phyloP scores from a whole-genome alignment of 176 grass and related monocot species.

The Miscanthus lutarioriparius region DNA sequence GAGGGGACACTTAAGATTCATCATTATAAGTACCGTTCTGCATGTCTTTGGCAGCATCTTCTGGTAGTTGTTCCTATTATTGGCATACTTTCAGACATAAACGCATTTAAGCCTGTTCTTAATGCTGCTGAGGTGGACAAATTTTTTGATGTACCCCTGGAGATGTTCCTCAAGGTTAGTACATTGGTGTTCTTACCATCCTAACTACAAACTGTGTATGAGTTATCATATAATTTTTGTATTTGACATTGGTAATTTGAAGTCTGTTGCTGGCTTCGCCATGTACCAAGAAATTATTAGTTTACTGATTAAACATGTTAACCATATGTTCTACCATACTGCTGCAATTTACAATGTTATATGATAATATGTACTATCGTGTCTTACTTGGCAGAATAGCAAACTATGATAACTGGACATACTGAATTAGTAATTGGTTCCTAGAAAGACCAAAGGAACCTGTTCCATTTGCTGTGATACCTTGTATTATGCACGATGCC shows the following conservation, averaged over 20 bases:
- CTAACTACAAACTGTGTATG: not conserved
- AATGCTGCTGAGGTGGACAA: constrained; percentile 58
- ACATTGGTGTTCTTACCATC: constrained; percentile 11
- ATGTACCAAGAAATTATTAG: not conserved
- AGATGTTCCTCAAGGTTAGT: constrained; percentile 82
- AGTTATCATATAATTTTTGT: not conserved
- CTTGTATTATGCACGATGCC: not conserved
- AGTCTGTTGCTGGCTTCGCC: not conserved
- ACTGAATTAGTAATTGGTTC: not conserved
- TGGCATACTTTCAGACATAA: constrained; percentile 53
- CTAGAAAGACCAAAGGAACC: not conserved
- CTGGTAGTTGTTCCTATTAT: constrained; percentile 67
- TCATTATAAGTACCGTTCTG: constrained; percentile 15
- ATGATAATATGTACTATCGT: not conserved
- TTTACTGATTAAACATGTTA: constrained; percentile 10
- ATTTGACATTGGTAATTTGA: not conserved
- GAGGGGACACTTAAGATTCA: not conserved
- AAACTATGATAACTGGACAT: not conserved
- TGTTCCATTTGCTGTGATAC: not conserved
- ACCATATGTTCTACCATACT: not conserved
- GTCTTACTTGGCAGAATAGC: not conserved
- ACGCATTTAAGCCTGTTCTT: constrained; percentile 52
- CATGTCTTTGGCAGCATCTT: constrained; percentile 62
- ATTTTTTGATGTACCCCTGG: constrained; percentile 63
- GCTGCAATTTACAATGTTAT: not conserved